Conservation (phyloP, 148 eudicot genomes). For the Fallopia convolvulus region DNA sequence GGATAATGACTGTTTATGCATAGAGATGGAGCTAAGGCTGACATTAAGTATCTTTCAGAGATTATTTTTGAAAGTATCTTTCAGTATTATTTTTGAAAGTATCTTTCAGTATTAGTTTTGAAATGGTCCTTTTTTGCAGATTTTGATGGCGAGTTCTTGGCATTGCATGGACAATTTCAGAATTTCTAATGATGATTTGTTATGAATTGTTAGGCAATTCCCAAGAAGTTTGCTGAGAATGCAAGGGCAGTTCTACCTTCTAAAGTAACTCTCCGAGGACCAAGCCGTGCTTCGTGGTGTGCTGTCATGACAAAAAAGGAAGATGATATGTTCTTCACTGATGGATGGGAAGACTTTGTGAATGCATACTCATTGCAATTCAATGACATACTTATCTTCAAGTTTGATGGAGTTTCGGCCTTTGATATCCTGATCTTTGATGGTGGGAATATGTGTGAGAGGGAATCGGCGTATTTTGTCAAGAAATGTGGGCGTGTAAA, state of each 20-base stretch:
- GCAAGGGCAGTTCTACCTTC: conserved; percentile 16
- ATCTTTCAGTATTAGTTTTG: no score
- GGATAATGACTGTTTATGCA: no score
- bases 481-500: conserved; percentile 18
- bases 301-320: conserved; percentile 21
- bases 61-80: background rate
- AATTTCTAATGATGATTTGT: background rate
- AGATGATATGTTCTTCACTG: conserved; percentile 19
- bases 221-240: conserved; percentile 9
- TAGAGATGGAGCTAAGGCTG: background rate
- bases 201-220: background rate
- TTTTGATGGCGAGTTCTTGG: background rate
- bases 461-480: conserved; percentile 39
- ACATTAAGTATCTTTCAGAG: background rate
- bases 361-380: conserved; percentile 27
- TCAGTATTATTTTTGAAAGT: no score
- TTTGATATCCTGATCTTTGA: conserved; percentile 46
- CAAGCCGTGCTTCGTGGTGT: conserved; percentile 37
- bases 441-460: conserved; percentile 39
- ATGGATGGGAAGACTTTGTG: conserved; percentile 46
- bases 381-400: conserved; percentile 34
- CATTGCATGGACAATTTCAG: background rate
- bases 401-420: conserved; percentile 22
- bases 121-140: background rate
- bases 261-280: conserved; percentile 32